Evolutionary conservation across 345 rosid species (phyloP).

Genomic region (Acer saccharum): DNA sequence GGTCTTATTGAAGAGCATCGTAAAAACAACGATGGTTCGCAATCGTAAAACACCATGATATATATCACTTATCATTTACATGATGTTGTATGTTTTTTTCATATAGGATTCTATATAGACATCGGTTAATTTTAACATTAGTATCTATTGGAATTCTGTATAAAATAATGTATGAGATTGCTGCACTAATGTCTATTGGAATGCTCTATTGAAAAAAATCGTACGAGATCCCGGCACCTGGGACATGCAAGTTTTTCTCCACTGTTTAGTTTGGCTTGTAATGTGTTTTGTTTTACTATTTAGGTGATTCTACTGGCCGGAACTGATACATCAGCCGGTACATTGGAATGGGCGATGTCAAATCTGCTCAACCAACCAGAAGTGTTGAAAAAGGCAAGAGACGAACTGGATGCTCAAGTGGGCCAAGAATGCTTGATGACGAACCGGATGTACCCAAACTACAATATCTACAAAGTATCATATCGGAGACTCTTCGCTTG

Average conservation of each 20-base stretch:
- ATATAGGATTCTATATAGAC: too few relatives aligned
- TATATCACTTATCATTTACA: too few relatives aligned
- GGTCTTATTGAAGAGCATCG: slow-evolving; percentile 50
- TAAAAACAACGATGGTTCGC: slow-evolving; percentile 13
- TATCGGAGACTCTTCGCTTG: slow-evolving; percentile 45
- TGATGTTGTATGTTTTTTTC: too few relatives aligned
- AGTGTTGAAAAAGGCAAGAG: slow-evolving; percentile 32
- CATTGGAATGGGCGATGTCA: slow-evolving; percentile 66
- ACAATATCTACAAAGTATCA: slow-evolving; percentile 40
- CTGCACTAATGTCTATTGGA: too few relatives aligned
- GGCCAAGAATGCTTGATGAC: slow-evolving; percentile 43
- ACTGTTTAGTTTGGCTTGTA: neutral
- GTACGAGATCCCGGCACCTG: too few relatives aligned
- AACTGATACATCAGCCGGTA: slow-evolving; percentile 46
- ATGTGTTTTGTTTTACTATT: neutral
- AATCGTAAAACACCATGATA: slow-evolving; percentile 36
- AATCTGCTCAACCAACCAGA: slow-evolving; percentile 37
- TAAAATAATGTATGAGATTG: too few relatives aligned
- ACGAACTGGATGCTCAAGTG: slow-evolving; percentile 35
- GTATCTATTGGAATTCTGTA: too few relatives aligned
- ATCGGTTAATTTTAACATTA: too few relatives aligned
- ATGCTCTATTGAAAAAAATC: too few relatives aligned
- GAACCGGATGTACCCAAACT: slow-evolving; percentile 38
- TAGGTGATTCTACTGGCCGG: slow-evolving; percentile 38
- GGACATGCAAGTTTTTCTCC: too few relatives aligned